Conservation (phyloP, 2,329 filamentous ascomycete species). For the Beauveria sp. region DNA sequence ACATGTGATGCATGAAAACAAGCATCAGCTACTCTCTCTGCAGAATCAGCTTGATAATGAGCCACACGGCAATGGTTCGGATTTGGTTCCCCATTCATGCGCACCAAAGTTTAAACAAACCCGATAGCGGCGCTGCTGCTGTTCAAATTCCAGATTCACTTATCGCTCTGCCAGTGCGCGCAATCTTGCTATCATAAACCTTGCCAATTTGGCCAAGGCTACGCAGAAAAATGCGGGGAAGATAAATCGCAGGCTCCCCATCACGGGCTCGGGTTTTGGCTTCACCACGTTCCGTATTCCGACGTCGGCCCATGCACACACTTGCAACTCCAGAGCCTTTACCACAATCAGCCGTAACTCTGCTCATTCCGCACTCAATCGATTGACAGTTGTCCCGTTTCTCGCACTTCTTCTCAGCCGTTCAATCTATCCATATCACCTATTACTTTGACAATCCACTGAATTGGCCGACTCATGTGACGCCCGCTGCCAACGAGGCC, state of each 20-base stretch:
- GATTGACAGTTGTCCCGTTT: neutral
- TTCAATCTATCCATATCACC: neutral
- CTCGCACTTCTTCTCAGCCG: neutral
- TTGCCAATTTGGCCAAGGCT: neutral
- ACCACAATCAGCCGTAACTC: neutral
- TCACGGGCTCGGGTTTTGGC: neutral
- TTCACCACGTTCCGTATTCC: neutral
- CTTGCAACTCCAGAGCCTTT: neutral
- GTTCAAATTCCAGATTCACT: neutral
- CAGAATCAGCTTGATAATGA: neutral
- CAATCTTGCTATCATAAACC: neutral
- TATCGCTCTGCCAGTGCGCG: neutral
- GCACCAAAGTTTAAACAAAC: neutral
- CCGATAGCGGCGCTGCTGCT: neutral
- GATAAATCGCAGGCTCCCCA: neutral
- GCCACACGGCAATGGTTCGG: neutral
- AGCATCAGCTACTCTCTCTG: neutral
- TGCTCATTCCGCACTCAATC: neutral
- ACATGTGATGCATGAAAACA: neutral
- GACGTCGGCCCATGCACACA: neutral
- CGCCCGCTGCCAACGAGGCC: neutral
- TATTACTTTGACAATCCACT: neutral
- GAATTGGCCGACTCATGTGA: neutral
- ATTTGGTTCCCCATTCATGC: neutral
- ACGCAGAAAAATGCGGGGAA: slow-evolving; percentile 2